Evolutionary conservation across 495 filamentous ascomycete genomes (phyloP), one percentile per base, ranked within the genome.

Genomic region (Trichoderma virens): DNA sequence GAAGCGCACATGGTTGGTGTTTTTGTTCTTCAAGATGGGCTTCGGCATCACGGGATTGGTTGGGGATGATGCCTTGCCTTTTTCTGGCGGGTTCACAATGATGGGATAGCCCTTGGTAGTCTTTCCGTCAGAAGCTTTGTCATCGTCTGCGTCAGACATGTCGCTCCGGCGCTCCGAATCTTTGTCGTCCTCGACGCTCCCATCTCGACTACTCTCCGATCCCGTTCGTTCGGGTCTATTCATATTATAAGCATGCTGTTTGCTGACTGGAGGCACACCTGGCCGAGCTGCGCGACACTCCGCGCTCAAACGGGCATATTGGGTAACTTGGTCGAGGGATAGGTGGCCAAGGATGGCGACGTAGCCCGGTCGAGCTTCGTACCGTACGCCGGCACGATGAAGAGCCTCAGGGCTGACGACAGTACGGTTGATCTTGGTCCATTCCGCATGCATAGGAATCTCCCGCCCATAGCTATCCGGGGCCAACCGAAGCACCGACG

Each of bases 321-420:
- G 80, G 62, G 82, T 76, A 63, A 91, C 85, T 35, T 90, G 78
- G 41, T 86, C 80, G 20, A 77, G 79, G 0, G 79, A 78, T 51
- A 90, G 71, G 31, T 85, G 81, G 11, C 88, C 83, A 14, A 91
- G 77, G 18, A 91, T 79, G 60, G 87, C 88, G 8, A 91, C 87
- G 65, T 86, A 87, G 25, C 85, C 83, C 0, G 81, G 82, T 6
- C 80, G 71, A n/a, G 88, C 88, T 70, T 91, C 88, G 67, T 88
- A 91, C 31, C 88, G 81, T 62, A 88, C 80, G 9, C 85, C 80
- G 30, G 82, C 86, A 64, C 83, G 79, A 65, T 85, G 81, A 1
- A 91, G 73, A 0, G 88, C 86, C 64, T 87, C 85, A 5, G 87
- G 85, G 20, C 87, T 89, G 31, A 91, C 84, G 0, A 88, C 74